These are phyloP conservation scores for Phytophthora sp. DNA, from an alignment of 352 stramenopile species.

Conservation along the genomic window DNA sequence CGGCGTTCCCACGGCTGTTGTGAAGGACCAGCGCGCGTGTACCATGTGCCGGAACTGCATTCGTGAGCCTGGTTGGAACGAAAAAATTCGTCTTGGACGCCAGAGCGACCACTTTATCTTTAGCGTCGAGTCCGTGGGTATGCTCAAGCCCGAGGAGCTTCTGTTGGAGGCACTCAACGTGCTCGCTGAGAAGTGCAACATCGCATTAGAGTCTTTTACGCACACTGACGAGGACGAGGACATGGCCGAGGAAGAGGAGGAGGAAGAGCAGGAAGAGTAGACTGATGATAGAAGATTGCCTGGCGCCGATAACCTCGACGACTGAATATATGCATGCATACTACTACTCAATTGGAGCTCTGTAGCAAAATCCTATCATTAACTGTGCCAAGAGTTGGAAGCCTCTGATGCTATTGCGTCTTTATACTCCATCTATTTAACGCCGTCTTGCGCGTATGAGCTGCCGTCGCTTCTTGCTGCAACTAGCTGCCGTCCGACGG, in stretches of 20 bases:
- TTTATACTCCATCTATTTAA: constrained; percentile 6
- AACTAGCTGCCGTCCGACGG: background rate
- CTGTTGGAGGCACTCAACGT: constrained; percentile 81
- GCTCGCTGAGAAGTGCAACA: constrained; percentile 83
- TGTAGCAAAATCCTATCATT: too few relatives aligned
- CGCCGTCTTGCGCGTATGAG: background rate
- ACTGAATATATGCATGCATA: constrained; percentile 44
- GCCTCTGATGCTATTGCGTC: constrained; percentile 4
- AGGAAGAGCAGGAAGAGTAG: constrained; percentile 64
- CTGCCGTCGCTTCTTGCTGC: background rate
- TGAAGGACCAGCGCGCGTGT: constrained; percentile 89
- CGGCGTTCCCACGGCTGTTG: constrained; percentile 71
- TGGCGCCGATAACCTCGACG: constrained; percentile 14
- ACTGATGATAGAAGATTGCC: constrained; percentile 36
- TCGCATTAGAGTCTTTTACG: constrained; percentile 84
- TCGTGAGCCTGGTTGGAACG: constrained; percentile 82
- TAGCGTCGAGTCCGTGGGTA: constrained; percentile 84
- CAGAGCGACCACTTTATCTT: constrained; percentile 98
- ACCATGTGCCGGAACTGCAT: constrained; percentile 98
- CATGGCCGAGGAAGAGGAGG: constrained; percentile 46
- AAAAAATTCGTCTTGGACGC: constrained; percentile 91
- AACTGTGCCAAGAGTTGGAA: background rate
- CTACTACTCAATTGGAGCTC: background rate
- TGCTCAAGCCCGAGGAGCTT: constrained; percentile 87
- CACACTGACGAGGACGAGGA: constrained; percentile 58